Conservation (phyloP, 345 rosid species). For the Syzygium jambos region DNA sequence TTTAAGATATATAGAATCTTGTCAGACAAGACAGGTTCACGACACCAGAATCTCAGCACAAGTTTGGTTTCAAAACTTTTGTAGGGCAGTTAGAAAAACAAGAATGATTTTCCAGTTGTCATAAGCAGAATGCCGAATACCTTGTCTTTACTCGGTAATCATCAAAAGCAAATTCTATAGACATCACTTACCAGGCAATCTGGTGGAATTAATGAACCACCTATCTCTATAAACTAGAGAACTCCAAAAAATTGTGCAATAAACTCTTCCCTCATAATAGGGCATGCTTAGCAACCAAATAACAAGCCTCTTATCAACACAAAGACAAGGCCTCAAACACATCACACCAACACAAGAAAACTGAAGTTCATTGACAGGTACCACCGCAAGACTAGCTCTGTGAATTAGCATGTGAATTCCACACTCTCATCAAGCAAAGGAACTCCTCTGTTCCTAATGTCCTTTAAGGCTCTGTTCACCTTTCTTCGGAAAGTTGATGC, state of each 20-base stretch:
- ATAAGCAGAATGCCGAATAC: neutral
- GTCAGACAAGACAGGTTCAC: neutral
- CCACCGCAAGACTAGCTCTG: neutral
- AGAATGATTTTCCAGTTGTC: neutral
- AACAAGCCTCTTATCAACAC: neutral
- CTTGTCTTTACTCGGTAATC: neutral
- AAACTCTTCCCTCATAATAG: neutral
- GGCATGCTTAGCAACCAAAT: neutral
- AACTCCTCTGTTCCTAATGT: neutral
- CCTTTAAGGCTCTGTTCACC: neutral
- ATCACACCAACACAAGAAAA: neutral
- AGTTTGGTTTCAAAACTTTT: neutral
- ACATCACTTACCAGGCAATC: neutral
- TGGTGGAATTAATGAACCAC: neutral
- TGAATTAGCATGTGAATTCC: neutral
- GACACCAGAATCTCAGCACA: neutral
- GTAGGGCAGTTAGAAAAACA: neutral
- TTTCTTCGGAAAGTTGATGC: neutral
- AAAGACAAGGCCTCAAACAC: neutral
- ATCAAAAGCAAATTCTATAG: neutral
- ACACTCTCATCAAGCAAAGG: neutral
- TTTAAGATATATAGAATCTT: neutral
- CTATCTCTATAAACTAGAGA: neutral
- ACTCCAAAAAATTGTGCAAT: neutral
- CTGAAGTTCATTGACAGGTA: neutral